Conservation (phyloP, 2,329 filamentous ascomycete species). For the Scedosporium dehoogii region DNA sequence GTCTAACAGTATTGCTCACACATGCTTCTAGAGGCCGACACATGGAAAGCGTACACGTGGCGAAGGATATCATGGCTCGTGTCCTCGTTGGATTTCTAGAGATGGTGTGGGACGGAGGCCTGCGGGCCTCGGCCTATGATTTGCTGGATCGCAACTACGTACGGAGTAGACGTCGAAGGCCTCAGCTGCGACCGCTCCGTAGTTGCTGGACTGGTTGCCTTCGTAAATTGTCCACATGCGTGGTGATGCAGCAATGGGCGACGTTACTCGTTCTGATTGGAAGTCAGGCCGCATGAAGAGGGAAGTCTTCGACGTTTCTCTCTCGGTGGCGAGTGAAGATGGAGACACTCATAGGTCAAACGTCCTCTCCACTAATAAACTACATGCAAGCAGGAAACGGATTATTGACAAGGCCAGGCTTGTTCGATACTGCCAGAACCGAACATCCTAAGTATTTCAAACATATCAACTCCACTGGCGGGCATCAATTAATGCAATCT, state of each 20-base stretch:
- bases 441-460: no score
- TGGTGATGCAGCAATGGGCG: background rate
- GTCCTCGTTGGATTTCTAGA: background rate
- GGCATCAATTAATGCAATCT: no score
- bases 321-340: background rate
- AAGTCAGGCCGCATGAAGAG: background rate
- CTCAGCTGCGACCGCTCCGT: background rate
- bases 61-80: background rate
- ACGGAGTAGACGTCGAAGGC: background rate
- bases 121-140: background rate
- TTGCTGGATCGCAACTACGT: background rate
- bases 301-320: background rate
- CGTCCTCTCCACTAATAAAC: no score
- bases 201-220: background rate
- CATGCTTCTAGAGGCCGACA: no score
- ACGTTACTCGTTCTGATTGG: background rate
- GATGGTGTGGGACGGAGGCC: background rate
- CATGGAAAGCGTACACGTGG: background rate
- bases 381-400: no score
- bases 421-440: no score
- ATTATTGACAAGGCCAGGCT: no score
- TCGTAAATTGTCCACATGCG: background rate
- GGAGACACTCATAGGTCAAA: background rate
- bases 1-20: no score
- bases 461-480: no score